Percentiles rank a stretch among this genome's conserved stretches.
Evolutionary conservation across 2,329 filamentous ascomycete species (phyloP).

Genomic region (Thelonectria blattea): DNA sequence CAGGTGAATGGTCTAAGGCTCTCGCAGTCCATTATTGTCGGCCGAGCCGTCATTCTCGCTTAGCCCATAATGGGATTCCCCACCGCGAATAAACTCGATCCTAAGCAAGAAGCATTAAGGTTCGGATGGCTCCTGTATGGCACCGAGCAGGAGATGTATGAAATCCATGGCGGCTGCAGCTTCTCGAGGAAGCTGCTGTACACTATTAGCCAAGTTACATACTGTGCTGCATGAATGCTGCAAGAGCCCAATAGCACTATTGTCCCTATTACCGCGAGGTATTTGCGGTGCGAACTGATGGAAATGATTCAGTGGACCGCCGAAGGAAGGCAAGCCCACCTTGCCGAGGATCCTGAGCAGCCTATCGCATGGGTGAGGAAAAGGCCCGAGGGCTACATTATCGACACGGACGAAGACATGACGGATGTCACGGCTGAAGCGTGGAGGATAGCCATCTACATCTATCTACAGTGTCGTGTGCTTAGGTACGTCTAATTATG

Average conservation of each 20-base stretch:
- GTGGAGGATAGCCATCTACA: slow-evolving; percentile 48
- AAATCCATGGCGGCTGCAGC: slow-evolving; percentile 50
- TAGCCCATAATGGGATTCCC: slow-evolving; percentile 47
- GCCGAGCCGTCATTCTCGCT: slow-evolving; percentile 47
- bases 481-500: slow-evolving; percentile 39
- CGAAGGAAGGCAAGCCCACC: slow-evolving; percentile 35
- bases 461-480: slow-evolving; percentile 49
- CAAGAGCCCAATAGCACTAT: slow-evolving; percentile 43
- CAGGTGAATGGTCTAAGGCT: slow-evolving; percentile 44
- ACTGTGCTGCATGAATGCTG: slow-evolving; percentile 43
- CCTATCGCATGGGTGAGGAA: slow-evolving; percentile 42
- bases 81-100: slow-evolving; percentile 36
- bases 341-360: slow-evolving; percentile 18
- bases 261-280: slow-evolving; percentile 41
- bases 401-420: slow-evolving; percentile 43
- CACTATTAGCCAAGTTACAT: slow-evolving; percentile 47
- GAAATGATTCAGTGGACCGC: slow-evolving; percentile 46
- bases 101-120: slow-evolving; percentile 38
- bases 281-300: slow-evolving; percentile 37
- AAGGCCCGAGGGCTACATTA: slow-evolving; percentile 31
- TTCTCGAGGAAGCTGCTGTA: slow-evolving; percentile 50
- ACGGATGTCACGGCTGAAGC: slow-evolving; percentile 50
- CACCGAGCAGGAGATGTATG: slow-evolving; percentile 41
- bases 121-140: slow-evolving; percentile 50
- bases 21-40: slow-evolving; percentile 49